Evolutionary conservation across 495 filamentous ascomycete species (phyloP).

Genomic region (Penicillium bialowiezense): DNA sequence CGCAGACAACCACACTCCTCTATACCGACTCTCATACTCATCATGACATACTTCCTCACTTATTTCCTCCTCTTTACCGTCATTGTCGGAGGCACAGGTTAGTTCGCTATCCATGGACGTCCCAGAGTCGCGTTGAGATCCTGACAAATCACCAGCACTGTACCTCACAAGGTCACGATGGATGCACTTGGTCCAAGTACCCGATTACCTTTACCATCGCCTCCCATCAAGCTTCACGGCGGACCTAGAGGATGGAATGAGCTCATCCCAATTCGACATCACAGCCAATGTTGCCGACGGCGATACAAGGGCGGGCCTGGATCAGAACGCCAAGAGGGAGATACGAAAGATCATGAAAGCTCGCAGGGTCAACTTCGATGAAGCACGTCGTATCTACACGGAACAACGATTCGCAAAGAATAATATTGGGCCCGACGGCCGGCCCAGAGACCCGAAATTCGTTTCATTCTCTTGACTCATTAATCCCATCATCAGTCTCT

Average conservation of each 20-base stretch:
- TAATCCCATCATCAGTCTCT: neutral
- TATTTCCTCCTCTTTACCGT: constrained; percentile 67
- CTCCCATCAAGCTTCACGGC: constrained; percentile 70
- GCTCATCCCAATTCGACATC: constrained; percentile 77
- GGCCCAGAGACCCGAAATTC: constrained; percentile 90
- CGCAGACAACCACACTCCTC: too few species aligned
- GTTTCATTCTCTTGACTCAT: constrained; percentile 74
- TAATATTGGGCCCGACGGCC: constrained; percentile 82
- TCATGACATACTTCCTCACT: constrained; percentile 70
- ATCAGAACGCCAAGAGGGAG: constrained; percentile 73
- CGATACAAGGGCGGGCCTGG: constrained; percentile 76
- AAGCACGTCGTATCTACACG: constrained; percentile 81
- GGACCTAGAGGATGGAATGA: constrained; percentile 84
- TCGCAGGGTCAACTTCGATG: constrained; percentile 76
- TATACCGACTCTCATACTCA: constrained; percentile 14
- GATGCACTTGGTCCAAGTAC: constrained; percentile 59
- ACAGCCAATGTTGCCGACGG: constrained; percentile 70
- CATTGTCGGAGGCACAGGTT: constrained; percentile 61
- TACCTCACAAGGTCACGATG: constrained; percentile 79
- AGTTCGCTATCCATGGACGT: constrained; percentile 9
- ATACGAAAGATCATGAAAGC: constrained; percentile 85
- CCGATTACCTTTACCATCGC: constrained; percentile 65
- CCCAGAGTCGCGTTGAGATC: neutral
- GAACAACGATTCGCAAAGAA: constrained; percentile 81
- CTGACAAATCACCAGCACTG: constrained; percentile 48